Conservation (phyloP, 345 rosid genomes). For the Gossypium raimondii region DNA sequence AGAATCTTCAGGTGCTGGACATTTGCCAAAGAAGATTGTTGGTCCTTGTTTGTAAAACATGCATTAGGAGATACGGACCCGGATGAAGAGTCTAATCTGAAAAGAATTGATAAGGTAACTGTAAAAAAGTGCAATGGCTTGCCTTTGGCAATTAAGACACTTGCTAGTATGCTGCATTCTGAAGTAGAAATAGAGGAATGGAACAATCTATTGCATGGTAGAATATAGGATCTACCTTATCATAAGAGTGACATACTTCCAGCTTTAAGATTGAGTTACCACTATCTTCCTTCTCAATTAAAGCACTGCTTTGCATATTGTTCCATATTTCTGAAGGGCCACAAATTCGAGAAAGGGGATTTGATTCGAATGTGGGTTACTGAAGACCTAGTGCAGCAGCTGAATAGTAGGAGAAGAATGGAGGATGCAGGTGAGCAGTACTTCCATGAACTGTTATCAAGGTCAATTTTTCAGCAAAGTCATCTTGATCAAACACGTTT, state of each 20-base stretch:
- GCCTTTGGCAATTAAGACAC: background rate
- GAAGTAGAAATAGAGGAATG: background rate
- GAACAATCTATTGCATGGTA: background rate
- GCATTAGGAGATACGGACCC: conserved; percentile 10
- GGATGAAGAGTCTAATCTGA: background rate
- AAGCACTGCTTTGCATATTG: conserved; percentile 32
- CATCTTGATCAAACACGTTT: background rate
- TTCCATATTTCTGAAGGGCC: conserved; percentile 24
- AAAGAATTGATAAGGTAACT: background rate
- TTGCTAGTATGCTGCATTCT: background rate
- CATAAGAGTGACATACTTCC: background rate
- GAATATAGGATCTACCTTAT: background rate
- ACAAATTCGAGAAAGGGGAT: background rate
- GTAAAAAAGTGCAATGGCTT: background rate
- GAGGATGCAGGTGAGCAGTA: background rate
- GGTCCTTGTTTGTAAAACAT: conserved; percentile 27
- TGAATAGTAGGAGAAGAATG: background rate
- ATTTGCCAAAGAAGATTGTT: conserved; percentile 23
- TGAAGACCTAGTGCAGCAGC: background rate
- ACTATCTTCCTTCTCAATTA: conserved; percentile 23
- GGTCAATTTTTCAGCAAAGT: background rate
- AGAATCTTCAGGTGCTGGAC: background rate
- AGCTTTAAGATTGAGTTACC: conserved; percentile 26
- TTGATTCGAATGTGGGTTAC: background rate
- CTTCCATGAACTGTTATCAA: background rate